Base-by-base conservation (phyloP, 2,329 filamentous ascomycete species). In the Talaromyces pinophilus region DNA sequence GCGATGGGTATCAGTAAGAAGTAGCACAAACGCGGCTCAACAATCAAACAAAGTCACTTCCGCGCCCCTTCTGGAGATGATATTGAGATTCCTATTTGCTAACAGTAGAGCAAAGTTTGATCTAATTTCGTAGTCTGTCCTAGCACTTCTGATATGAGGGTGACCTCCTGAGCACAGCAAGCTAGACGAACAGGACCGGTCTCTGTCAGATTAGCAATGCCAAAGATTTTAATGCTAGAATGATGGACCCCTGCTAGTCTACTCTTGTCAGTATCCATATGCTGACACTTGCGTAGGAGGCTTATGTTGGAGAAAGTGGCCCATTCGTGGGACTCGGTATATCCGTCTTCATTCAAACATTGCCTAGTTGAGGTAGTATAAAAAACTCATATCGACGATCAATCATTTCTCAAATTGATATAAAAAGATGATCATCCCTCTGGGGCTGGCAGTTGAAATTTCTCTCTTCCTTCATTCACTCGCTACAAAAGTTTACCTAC, bases 401-500 rank as follows among this genome's bases (percentile, higher is more conserved):
- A 40, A 42, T 8, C 2, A 59, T 33, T 10, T 59, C 19, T 25
- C 1, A 17, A 22, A 8, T 3, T 42, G n/a, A 59, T 59, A 59
- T 59, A 59, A 59, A 59, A 59, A 40, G 55, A 17, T 22, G n/a
- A 15, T 15, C n/a, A 15, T 40, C 35, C 55, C 38, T n/a, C 35
- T 28, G 19, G 2, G 2, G 4, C 19, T 2, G 2, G 4, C 13
- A 28, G 4, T 3, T 17, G 5, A 2, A 8, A 1, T 17, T 11
- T 59, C 10, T 15, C 2, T 59, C 35, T 42, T 28, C 13, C 5
- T 40, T n/a, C 33, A 59, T 42, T 17, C 55, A 59, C 55, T 59
- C 55, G n/a, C 11, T 59, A 22, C 5, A n/a, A 40, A 22, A 59
- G 2, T 19, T 25, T 42, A 55, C 28, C 15, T 59, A 35, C 6